These are phyloP conservation scores for Cercospora canescens DNA, from an alignment of 2,329 filamentous ascomycete genomes.

Conservation along the genomic window DNA sequence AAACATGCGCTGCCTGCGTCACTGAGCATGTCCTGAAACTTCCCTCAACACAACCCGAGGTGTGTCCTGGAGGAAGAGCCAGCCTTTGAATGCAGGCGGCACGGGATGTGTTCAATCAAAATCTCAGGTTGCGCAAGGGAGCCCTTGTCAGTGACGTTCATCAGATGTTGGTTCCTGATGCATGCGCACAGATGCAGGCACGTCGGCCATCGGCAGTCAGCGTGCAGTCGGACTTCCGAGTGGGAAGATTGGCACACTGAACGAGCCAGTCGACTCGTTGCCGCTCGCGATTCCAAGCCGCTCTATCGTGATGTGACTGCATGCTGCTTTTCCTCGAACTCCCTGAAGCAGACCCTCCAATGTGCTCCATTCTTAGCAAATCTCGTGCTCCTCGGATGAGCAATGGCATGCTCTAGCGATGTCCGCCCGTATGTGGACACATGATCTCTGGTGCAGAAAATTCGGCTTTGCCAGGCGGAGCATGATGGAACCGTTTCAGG, in stretches of 20 bases:
- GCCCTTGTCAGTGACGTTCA: neutral
- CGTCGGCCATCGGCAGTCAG: neutral
- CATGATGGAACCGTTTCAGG: neutral
- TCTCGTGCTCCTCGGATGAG: neutral
- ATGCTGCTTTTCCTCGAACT: neutral
- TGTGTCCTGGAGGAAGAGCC: neutral
- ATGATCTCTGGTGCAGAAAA: neutral
- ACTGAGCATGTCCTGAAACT: neutral
- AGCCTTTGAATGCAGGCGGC: neutral
- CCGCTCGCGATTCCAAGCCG: neutral
- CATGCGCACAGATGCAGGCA: neutral
- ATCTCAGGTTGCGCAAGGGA: neutral
- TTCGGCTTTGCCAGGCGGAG: neutral
- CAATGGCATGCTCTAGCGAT: neutral
- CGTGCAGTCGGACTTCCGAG: neutral
- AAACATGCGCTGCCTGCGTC: neutral
- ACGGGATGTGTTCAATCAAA: neutral
- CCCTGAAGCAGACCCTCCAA: neutral
- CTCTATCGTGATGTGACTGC: neutral
- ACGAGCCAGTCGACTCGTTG: neutral
- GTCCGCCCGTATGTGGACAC: neutral
- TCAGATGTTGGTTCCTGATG: neutral
- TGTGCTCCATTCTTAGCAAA: neutral
- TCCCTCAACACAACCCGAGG: neutral
- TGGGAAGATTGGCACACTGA: neutral